Evolutionary conservation across 2,329 filamentous ascomycete genomes (phyloP).

Genomic region (Pseudocercospora macadamiae): DNA sequence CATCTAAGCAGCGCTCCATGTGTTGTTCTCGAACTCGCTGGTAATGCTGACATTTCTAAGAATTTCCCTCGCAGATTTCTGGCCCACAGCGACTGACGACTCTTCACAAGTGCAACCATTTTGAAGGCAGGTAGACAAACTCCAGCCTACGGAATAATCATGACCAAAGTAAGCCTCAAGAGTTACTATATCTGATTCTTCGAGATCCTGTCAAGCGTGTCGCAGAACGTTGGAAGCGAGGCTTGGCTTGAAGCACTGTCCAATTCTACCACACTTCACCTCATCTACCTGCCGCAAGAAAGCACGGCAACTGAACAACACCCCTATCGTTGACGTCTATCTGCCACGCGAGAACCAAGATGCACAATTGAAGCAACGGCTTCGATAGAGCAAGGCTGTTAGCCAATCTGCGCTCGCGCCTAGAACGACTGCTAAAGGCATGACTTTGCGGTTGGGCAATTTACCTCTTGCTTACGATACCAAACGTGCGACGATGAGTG

Average conservation of each 20-base stretch:
- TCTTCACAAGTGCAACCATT: background rate
- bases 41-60: background rate
- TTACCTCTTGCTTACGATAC: conserved; percentile 12
- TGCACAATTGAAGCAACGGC: background rate
- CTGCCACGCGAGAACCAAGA: background rate
- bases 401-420: background rate
- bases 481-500: conserved; percentile 2
- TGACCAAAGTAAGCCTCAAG: background rate
- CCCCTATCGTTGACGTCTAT: background rate
- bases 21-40: too few relatives aligned
- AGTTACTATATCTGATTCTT: background rate
- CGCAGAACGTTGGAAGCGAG: background rate
- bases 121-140: background rate
- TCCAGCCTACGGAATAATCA: background rate
- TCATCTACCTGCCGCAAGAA: conserved; percentile 15
- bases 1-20: too few relatives aligned
- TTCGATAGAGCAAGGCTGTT: background rate
- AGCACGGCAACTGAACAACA: background rate
- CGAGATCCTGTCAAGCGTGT: background rate
- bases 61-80: too few relatives aligned
- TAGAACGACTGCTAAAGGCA: background rate
- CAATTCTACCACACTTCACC: background rate
- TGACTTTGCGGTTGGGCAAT: conserved; percentile 3
- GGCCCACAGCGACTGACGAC: too few relatives aligned
- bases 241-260: conserved; percentile 1